These are phyloP conservation scores for Phaeomoniella chlamydospora DNA, from an alignment of 2,329 filamentous ascomycete genomes.

Conservation along the genomic window DNA sequence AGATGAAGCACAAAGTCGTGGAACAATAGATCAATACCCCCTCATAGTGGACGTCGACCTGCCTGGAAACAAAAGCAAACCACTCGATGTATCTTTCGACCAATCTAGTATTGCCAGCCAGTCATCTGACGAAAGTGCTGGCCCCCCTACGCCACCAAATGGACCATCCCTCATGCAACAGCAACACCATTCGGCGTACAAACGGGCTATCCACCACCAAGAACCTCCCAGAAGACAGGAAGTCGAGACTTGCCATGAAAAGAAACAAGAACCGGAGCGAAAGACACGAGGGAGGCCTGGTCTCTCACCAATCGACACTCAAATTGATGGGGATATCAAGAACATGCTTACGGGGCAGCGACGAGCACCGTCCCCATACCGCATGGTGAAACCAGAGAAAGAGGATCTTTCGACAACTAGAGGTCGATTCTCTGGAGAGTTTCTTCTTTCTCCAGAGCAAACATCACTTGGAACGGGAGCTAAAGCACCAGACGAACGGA, in stretches of 20 bases:
- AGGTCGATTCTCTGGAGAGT: conserved; percentile 6
- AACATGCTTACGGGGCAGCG: conserved; percentile 5
- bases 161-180: neutral
- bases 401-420: conserved; percentile 2
- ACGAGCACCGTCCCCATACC: conserved; percentile 11
- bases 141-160: conserved; percentile 5
- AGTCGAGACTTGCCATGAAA: neutral
- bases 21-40: conserved; percentile 28
- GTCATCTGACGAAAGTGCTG: conserved; percentile 7
- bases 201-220: no score
- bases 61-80: neutral
- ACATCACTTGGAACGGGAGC: neutral
- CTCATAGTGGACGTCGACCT: conserved; percentile 19
- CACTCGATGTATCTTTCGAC: neutral
- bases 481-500: neutral
- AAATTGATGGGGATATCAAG: conserved; percentile 6
- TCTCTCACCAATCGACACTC: conserved; percentile 10
- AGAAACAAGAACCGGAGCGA: conserved; percentile 1
- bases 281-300: conserved; percentile 9
- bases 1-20: conserved; percentile 16
- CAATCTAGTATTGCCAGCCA: neutral
- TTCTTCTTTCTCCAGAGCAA: conserved; percentile 7
- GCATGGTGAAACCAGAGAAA: conserved; percentile 2
- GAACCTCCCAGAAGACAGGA: neutral
- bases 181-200: neutral